Evolutionary conservation across 1,284 basidiomycete genomes (phyloP).

Genomic region (Peniophora sp.): DNA sequence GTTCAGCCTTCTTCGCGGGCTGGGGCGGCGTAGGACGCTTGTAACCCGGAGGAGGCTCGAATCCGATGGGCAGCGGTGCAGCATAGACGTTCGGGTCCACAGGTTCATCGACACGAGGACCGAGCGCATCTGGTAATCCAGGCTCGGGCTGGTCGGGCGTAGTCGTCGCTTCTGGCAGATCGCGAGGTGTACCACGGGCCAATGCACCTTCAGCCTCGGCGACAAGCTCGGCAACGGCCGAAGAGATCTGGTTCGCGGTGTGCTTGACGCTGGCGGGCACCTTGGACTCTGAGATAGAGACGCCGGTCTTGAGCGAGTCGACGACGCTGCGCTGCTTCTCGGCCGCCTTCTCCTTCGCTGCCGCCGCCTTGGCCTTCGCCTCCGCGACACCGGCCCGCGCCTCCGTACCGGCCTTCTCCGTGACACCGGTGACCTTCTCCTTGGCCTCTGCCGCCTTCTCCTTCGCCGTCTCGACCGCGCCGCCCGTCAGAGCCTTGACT

Average conservation of each 20-base stretch:
- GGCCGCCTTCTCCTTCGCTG: slow-evolving; percentile 27
- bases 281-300: slow-evolving; percentile 23
- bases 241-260: slow-evolving; percentile 44
- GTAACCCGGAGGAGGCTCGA: slow-evolving; percentile 87
- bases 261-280: slow-evolving; percentile 34
- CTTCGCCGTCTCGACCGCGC: slow-evolving; percentile 25
- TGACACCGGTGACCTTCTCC: slow-evolving; percentile 22
- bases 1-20: slow-evolving; percentile 23
- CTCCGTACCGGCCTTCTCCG: slow-evolving; percentile 30
- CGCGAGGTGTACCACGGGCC: slow-evolving; percentile 30
- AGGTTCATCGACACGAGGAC: slow-evolving; percentile 22
- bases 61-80: slow-evolving; percentile 78
- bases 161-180: slow-evolving; percentile 23
- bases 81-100: slow-evolving; percentile 47
- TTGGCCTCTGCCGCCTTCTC: slow-evolving; percentile 29
- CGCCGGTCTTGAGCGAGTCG: slow-evolving; percentile 40
- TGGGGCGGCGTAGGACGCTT: slow-evolving; percentile 46
- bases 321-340: slow-evolving; percentile 36
- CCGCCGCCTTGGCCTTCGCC: slow-evolving; percentile 30
- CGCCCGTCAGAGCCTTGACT: slow-evolving; percentile 4
- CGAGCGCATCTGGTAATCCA: slow-evolving; percentile 4
- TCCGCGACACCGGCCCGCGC: slow-evolving; percentile 29
- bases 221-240: slow-evolving; percentile 60
- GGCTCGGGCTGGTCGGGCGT: slow-evolving; percentile 23
- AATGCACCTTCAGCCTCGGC: slow-evolving; percentile 64